These are phyloP conservation scores for Entomortierella parvispora DNA, from an alignment of 192 early-diverging fungal genomes.

Conservation along the genomic window DNA sequence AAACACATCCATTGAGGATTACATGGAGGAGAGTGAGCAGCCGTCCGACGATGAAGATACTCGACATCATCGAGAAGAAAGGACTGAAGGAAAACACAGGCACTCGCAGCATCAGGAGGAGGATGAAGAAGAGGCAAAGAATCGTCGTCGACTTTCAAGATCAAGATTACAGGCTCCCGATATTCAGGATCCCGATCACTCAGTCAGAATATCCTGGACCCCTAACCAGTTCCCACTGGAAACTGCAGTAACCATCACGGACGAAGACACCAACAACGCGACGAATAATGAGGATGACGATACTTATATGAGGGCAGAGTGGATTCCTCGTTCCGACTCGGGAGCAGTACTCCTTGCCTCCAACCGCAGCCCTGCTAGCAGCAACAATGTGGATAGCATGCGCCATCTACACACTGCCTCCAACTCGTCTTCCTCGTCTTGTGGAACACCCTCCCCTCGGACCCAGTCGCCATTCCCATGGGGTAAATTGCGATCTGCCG, in stretches of 20 bases:
- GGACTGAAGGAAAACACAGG: neutral
- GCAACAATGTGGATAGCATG: neutral
- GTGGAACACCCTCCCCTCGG: too few species aligned
- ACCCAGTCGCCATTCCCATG: too few species aligned
- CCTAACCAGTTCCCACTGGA: neutral
- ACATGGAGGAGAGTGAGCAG: neutral
- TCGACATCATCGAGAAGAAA: neutral
- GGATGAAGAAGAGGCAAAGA: too few species aligned
- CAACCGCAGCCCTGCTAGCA: neutral
- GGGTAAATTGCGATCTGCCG: too few species aligned
- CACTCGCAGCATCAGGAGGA: neutral
- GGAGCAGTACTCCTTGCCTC: slow-evolving; percentile 3
- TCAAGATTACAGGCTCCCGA: neutral
- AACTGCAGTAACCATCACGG: neutral
- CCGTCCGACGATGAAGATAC: neutral
- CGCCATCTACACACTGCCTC: neutral
- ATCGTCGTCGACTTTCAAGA: too few species aligned
- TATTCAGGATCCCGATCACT: neutral
- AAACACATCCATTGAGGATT: slow-evolving; percentile 12
- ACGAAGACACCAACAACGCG: neutral
- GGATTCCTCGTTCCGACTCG: slow-evolving; percentile 9
- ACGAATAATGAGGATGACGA: neutral
- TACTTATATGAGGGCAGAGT: neutral
- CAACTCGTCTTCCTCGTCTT: neutral
- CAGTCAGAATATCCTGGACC: neutral